phyloP scores from a whole-genome alignment of 108 stramenopile species.

The Cyclostephanos tholiformis region DNA sequence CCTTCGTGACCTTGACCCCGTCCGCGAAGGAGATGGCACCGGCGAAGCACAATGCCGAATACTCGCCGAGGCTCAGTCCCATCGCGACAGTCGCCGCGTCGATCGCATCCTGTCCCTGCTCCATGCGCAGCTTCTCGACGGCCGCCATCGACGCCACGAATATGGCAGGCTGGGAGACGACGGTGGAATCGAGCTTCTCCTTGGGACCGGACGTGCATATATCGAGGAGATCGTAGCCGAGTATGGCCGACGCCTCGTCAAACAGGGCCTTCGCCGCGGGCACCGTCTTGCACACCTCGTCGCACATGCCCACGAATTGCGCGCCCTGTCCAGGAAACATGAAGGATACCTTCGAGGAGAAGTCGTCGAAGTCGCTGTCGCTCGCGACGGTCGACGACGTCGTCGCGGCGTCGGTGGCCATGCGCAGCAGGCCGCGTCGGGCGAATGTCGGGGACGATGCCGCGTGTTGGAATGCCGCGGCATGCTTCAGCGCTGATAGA shows the following conservation, averaged over 20 bases:
- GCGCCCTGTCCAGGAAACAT: conserved; percentile 98
- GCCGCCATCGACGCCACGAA: conserved; percentile 98
- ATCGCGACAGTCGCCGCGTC: conserved; percentile 95
- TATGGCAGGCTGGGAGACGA: conserved; percentile 96
- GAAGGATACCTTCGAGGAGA: conserved; percentile 85
- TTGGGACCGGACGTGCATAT: conserved; percentile 93
- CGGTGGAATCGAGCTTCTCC: conserved; percentile 94
- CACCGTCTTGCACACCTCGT: conserved; percentile 76
- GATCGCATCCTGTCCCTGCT: conserved; percentile 87
- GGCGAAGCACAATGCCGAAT: conserved; percentile 97
- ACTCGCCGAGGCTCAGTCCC: conserved; percentile 95
- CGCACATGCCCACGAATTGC: conserved; percentile 92
- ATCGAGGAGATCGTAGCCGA: conserved; percentile 96
- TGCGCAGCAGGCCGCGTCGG: conserved; percentile 24
- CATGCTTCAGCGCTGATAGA: conserved; percentile 35
- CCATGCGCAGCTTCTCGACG: conserved; percentile 91
- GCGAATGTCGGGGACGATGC: conserved; percentile 53
- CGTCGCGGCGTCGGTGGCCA: conserved; percentile 15
- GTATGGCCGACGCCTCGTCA: conserved; percentile 92
- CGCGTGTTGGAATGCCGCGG: conserved; percentile 55
- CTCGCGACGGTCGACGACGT: conserved; percentile 45
- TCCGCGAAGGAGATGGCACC: conserved; percentile 96
- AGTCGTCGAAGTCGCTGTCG: conserved; percentile 88
- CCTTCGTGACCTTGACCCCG: conserved; percentile 97
- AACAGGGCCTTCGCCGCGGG: conserved; percentile 95